These are phyloP conservation scores for Silene vulgaris DNA, from an alignment of 179 eudicot genomes.

Conservation along the genomic window DNA sequence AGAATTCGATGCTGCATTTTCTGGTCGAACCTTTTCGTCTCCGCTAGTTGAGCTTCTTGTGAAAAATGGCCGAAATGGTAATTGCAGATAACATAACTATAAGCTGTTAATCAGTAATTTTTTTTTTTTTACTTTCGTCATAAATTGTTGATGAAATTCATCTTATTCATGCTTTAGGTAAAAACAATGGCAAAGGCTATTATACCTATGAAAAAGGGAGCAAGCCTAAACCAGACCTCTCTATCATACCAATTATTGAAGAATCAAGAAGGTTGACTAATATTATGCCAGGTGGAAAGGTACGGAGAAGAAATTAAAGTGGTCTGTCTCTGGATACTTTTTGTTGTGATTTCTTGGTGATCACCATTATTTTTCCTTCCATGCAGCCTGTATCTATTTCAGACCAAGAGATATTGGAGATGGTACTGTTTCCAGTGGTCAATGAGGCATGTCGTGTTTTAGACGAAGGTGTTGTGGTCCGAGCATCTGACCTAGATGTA, in stretches of 20 bases:
- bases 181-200: slow-evolving; percentile 87
- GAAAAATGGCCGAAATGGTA: slow-evolving; percentile 84
- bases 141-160: background rate
- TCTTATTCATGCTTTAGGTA: slow-evolving; percentile 44
- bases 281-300: slow-evolving; percentile 81
- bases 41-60: slow-evolving; percentile 67
- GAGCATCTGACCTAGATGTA: slow-evolving; percentile 91
- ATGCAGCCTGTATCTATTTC: slow-evolving; percentile 71
- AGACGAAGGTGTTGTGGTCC: slow-evolving; percentile 82
- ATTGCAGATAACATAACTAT: slow-evolving; percentile 4
- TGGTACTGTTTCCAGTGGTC: slow-evolving; percentile 91
- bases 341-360: slow-evolving; percentile 15
- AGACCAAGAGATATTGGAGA: slow-evolving; percentile 82
- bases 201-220: slow-evolving; percentile 76
- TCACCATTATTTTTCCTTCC: slow-evolving; percentile 3
- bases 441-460: slow-evolving; percentile 95
- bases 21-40: slow-evolving; percentile 61
- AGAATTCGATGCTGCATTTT: slow-evolving; percentile 49
- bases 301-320: slow-evolving; percentile 21
- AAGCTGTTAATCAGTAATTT: background rate
- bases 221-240: slow-evolving; percentile 83
- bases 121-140: slow-evolving; percentile 7
- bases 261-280: slow-evolving; percentile 69
- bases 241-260: slow-evolving; percentile 69
- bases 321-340: background rate